Conservation (phyloP, 176 grass and related monocot species). For the Zea luxurians region DNA sequence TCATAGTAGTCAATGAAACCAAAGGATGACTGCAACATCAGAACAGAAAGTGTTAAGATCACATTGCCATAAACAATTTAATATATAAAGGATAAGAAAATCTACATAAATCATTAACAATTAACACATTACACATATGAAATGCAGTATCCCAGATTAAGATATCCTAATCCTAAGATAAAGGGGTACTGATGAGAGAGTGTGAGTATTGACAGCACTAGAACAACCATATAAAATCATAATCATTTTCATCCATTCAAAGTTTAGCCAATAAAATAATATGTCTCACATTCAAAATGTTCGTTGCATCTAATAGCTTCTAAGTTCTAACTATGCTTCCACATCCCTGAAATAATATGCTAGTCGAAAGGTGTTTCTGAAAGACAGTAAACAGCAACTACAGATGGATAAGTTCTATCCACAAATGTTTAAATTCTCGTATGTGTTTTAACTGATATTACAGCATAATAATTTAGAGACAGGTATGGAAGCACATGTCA, state of each 20-base stretch:
- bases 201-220: background rate
- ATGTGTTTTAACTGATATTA: background rate
- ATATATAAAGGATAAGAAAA: constrained; percentile 8
- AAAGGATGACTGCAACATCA: constrained; percentile 80
- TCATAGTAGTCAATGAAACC: constrained; percentile 99
- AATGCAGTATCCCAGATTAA: constrained; percentile 17
- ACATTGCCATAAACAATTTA: constrained; percentile 19
- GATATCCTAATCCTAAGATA: background rate
- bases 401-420: constrained; percentile 2
- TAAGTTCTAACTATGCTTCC: background rate
- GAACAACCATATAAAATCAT: background rate
- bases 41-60: background rate
- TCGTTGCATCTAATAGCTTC: background rate
- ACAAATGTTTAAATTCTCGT: background rate
- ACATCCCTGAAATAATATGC: background rate
- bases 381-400: constrained; percentile 14
- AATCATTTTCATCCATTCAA: constrained; percentile 10
- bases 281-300: constrained; percentile 15
- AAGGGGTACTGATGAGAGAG: constrained; percentile 1
- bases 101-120: constrained; percentile 21
- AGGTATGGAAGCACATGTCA: background rate
- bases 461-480: background rate
- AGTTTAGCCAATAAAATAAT: constrained; percentile 13
- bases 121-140: constrained; percentile 12
- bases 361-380: constrained; percentile 11